Conservation (phyloP, 768 basidiomycete genomes). For the Russula ochroleuca region DNA sequence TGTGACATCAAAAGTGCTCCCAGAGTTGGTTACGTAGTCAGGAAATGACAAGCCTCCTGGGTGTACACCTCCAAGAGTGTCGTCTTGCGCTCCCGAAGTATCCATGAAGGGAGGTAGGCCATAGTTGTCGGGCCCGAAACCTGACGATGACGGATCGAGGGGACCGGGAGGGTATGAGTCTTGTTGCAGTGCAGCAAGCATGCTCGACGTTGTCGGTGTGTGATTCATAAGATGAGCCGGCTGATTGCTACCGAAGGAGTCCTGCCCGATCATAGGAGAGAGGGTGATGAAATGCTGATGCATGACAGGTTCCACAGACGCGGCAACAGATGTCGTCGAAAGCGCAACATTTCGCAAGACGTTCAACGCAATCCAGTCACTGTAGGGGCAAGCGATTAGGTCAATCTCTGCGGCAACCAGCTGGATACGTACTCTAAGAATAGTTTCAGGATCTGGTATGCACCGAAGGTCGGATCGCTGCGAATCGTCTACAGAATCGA, state of each 20-base stretch:
- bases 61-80: conserved; percentile 55
- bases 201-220: conserved; percentile 84
- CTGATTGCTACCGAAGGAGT: conserved; percentile 58
- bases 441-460: conserved; percentile 87
- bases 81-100: conserved; percentile 58
- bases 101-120: conserved; percentile 75
- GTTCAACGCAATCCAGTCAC: conserved; percentile 90
- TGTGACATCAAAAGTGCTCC: conserved; percentile 66
- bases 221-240: conserved; percentile 59
- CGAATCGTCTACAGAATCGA: conserved; percentile 64
- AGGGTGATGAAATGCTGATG: conserved; percentile 84
- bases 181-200: conserved; percentile 82
- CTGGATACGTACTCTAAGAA: conserved; percentile 71
- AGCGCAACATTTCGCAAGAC: conserved; percentile 82
- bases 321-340: conserved; percentile 87
- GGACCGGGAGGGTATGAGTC: conserved; percentile 64
- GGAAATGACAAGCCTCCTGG: conserved; percentile 63
- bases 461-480: conserved; percentile 88
- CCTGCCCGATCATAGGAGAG: conserved; percentile 87
- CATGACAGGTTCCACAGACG: conserved; percentile 88
- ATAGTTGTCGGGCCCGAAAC: conserved; percentile 67
- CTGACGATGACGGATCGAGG: conserved; percentile 58
- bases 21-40: conserved; percentile 53
- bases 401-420: conserved; percentile 16
- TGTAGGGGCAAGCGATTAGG: conserved; percentile 34